A percentile compares a stretch with the other conserved stretches of the same genome.
Evolutionary conservation across 164 flowering plant genomes (phyloP).

Genomic region (Annona cherimola): DNA sequence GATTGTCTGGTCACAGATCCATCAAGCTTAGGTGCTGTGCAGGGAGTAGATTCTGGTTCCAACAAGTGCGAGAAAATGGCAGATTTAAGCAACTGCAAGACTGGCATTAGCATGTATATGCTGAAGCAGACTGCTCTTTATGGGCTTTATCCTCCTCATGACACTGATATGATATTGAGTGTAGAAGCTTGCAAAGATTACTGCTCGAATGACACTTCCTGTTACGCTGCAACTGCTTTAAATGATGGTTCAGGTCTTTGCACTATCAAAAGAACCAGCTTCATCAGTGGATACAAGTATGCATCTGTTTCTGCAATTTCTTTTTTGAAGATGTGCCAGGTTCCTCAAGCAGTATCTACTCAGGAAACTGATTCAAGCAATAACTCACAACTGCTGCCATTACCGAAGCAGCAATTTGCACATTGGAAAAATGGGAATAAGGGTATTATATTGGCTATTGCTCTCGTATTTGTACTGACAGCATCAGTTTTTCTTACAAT

Average conservation of each 20-base stretch:
- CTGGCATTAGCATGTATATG: slow-evolving; percentile 34
- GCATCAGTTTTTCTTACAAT: slow-evolving; percentile 21
- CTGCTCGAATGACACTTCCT: slow-evolving; percentile 38
- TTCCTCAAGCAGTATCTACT: slow-evolving; percentile 49
- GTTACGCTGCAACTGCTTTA: slow-evolving; percentile 41
- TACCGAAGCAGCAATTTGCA: slow-evolving; percentile 8
- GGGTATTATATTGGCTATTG: slow-evolving; percentile 25
- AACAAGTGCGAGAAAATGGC: slow-evolving; percentile 40
- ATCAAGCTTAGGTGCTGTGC: slow-evolving; percentile 13
- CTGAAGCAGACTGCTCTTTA: slow-evolving; percentile 43
- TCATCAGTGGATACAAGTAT: slow-evolving; percentile 39
- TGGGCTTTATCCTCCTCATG: slow-evolving; percentile 53
- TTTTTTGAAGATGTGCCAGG: slow-evolving; percentile 45
- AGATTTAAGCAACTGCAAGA: slow-evolving; percentile 47
- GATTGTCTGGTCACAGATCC: slow-evolving; percentile 34
- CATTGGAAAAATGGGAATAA: slow-evolving; percentile 7
- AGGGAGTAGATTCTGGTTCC: slow-evolving; percentile 18
- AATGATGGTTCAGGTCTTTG: slow-evolving; percentile 61
- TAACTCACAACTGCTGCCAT: slow-evolving; percentile 4
- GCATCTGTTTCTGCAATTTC: slow-evolving; percentile 33
- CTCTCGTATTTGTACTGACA: slow-evolving; percentile 30
- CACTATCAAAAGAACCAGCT: slow-evolving; percentile 40
- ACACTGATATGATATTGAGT: slow-evolving; percentile 36
- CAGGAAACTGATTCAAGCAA: slow-evolving; percentile 20
- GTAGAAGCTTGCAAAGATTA: slow-evolving; percentile 34